Conservation (phyloP, 371 early-diverging fungal species). For the Vairimorpha necatrix region DNA sequence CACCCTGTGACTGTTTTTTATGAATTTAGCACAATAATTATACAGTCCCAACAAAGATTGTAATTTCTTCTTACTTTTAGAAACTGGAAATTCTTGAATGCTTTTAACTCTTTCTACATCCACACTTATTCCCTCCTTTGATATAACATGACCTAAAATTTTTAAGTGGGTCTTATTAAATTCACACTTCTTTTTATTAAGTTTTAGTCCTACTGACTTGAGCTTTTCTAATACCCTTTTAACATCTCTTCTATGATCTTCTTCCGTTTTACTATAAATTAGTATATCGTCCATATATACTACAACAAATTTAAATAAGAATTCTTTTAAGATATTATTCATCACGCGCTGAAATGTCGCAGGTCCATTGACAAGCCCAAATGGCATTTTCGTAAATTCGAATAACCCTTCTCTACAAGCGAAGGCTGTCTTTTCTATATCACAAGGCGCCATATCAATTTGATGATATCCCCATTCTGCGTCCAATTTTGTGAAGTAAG, state of each 20-base stretch:
- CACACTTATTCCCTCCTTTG: not conserved
- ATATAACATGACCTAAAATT: constrained; percentile 31
- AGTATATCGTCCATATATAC: constrained; percentile 40
- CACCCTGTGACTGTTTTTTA: not conserved
- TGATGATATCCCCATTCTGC: constrained; percentile 65
- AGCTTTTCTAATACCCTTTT: not conserved
- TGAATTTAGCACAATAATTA: constrained; percentile 32
- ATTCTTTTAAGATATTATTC: constrained; percentile 26
- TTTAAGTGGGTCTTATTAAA: constrained; percentile 20
- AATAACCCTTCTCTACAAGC: constrained; percentile 49
- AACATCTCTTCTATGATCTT: constrained; percentile 22
- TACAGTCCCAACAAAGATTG: constrained; percentile 29
- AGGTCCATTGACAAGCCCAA: constrained; percentile 28
- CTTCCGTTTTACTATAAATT: constrained; percentile 17
- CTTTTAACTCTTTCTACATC: constrained; percentile 15
- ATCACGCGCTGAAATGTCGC: constrained; percentile 54
- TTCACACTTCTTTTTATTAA: constrained; percentile 27
- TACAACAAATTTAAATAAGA: not conserved
- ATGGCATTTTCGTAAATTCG: constrained; percentile 58
- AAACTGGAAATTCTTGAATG: not conserved
- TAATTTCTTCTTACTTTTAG: constrained; percentile 18
- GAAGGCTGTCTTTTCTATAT: constrained; percentile 64
- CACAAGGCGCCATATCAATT: constrained; percentile 40
- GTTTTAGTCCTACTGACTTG: not conserved
- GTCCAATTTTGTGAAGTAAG: constrained; percentile 63